A percentile compares a stretch with the other conserved stretches of the same genome.
These are phyloP conservation scores for Fraxinus albicans DNA, from an alignment of 305 asterid genomes.

Conservation along the genomic window DNA sequence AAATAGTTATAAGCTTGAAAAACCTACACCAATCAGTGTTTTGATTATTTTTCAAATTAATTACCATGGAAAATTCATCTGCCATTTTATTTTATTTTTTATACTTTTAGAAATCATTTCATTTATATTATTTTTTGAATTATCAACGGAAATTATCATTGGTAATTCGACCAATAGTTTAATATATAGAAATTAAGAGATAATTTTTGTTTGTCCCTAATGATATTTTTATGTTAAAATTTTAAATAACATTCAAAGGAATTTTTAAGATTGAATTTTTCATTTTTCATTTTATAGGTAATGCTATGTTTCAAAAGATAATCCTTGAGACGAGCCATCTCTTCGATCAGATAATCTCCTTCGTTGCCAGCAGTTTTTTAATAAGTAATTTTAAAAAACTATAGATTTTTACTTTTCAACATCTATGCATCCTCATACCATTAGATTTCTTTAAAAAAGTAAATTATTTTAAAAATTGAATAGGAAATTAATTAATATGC, in stretches of 20 bases:
- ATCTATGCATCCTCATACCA: neutral
- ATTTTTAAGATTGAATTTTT: neutral
- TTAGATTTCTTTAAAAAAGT: neutral
- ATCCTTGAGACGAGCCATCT: neutral
- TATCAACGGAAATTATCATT: neutral
- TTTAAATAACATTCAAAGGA: neutral
- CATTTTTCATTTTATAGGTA: neutral
- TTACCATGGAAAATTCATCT: neutral
- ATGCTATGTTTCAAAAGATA: neutral
- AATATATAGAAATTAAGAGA: neutral
- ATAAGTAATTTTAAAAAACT: neutral
- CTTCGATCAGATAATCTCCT: neutral
- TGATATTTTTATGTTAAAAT: neutral
- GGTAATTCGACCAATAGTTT: neutral
- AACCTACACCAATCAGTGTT: neutral
- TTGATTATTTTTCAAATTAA: neutral
- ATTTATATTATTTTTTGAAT: neutral
- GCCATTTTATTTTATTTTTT: neutral
- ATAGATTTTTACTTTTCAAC: neutral
- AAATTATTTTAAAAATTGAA: neutral
- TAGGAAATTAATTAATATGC: neutral
- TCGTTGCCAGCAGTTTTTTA: neutral
- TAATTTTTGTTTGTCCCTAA: neutral
- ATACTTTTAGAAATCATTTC: neutral
- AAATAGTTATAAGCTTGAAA: neutral